phyloP scores from a whole-genome alignment of 768 basidiomycete species.

The Aureoboletus auriporus region DNA sequence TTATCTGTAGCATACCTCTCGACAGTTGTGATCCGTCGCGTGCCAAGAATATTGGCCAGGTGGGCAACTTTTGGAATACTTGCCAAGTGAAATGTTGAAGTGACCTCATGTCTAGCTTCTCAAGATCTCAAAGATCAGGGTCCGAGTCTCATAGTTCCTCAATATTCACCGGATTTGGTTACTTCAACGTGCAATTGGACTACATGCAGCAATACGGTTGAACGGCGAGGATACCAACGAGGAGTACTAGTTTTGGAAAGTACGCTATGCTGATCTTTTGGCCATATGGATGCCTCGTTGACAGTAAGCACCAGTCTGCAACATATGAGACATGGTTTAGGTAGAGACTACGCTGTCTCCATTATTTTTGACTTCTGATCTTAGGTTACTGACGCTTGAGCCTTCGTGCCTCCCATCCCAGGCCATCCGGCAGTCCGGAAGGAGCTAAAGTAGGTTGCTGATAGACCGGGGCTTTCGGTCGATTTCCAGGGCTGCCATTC shows the following conservation, averaged over 20 bases:
- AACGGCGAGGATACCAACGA: conserved; percentile 54
- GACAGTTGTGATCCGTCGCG: conserved; percentile 40
- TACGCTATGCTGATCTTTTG: conserved; percentile 23
- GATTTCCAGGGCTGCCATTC: not conserved
- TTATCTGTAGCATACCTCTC: conserved; percentile 48
- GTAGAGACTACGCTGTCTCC: conserved; percentile 2
- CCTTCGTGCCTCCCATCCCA: conserved; percentile 42
- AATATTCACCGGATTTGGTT: conserved; percentile 23
- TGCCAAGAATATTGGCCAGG: conserved; percentile 37
- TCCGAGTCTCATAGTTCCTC: too few relatives aligned
- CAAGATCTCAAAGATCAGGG: conserved; percentile 36
- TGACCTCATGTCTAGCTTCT: conserved; percentile 43
- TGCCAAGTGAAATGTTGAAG: not conserved
- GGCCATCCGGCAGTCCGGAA: conserved; percentile 48
- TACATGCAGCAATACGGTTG: conserved; percentile 63
- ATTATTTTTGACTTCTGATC: too few relatives aligned
- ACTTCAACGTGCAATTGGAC: conserved; percentile 48
- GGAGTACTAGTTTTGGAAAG: conserved; percentile 78
- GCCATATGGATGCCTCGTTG: not conserved
- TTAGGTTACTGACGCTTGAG: conserved; percentile 33
- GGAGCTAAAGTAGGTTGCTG: conserved; percentile 52
- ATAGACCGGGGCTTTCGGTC: not conserved
- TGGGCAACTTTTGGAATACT: conserved; percentile 16
- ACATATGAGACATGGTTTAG: conserved; percentile 58
- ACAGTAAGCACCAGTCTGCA: conserved; percentile 60